Evolutionary conservation across 768 basidiomycete genomes (phyloP), one percentile per base, ranked within the genome.

Genomic region (Rhodosporidiobolus odoratus): DNA sequence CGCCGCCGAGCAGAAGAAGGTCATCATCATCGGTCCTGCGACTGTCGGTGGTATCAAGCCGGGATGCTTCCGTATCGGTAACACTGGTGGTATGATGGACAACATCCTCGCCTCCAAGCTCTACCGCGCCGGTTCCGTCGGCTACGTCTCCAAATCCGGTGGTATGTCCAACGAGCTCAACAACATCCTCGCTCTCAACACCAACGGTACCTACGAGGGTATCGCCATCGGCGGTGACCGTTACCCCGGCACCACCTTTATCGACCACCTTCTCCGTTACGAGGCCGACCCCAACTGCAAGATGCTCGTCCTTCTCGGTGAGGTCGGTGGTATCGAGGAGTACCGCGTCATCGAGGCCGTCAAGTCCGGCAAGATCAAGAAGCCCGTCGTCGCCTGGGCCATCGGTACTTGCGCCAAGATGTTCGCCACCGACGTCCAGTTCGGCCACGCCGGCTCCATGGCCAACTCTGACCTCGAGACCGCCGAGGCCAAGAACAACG

Each of bases 121-220:
- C 72, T 99, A 97, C 86, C 92, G 94, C 78, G 84, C 93, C 35
- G 95, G 95, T 66, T 92, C 93, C 19, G 91, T 99, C 77, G 95
- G 94, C 78, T 99, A 98, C 81, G 95, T 99, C 79, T 96, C 92
- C 81, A 99, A 99, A 84, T 97, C 94, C 13, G 95, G 95, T 76
- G 95, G 95, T 81, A 99, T 99, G 95, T 98, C 95, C 78, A 98
- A 98, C 84, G 95, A 99, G 82, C 84, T 99, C 78, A 98, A 99
- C 89, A 99, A 97, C 85, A 99, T 99, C 80, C 88, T 99, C 72
- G 93, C 92, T 30, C 86, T 95, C 80, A 69, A 85, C 78, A 97
- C 95, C 79, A 94, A 99, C 83, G 96, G 96, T 76, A 95, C 93
- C 73, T 99, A 97, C 83, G 96, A 99, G 85, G 96, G 96, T 84